These are phyloP conservation scores for Candida pseudocylindracea DNA, from an alignment of 1,139 yeast genomes.

Conservation along the genomic window DNA sequence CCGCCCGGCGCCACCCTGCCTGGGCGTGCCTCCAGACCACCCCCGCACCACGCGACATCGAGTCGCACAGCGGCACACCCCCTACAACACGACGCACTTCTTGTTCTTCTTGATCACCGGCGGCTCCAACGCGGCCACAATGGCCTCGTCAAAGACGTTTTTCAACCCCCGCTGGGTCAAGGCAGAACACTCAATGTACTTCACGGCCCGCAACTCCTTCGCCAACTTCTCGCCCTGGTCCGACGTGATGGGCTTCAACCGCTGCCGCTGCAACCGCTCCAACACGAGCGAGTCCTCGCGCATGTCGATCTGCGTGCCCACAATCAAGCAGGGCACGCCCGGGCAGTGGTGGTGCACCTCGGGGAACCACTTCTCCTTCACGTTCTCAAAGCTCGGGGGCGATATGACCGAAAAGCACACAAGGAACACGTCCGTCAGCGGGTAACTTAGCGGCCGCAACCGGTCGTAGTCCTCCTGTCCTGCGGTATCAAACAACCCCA, in stretches of 20 bases:
- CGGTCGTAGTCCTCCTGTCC: conserved; percentile 99
- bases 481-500: conserved; percentile 93
- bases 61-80: neutral
- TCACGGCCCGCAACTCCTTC: conserved; percentile 81
- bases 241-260: conserved; percentile 63
- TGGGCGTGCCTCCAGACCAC: no score
- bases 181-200: conserved; percentile 96
- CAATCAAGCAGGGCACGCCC: conserved; percentile 88
- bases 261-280: conserved; percentile 78
- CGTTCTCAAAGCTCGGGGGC: conserved; percentile 96
- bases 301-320: conserved; percentile 88
- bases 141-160: conserved; percentile 93
- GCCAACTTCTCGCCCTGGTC: conserved; percentile 89
- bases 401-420: conserved; percentile 91
- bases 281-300: conserved; percentile 83
- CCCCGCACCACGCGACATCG: no score
- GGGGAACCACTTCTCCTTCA: conserved; percentile 95
- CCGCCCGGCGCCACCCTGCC: no score
- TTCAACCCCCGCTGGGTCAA: conserved; percentile 89
- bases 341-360: conserved; percentile 98
- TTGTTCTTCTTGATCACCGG: conserved; percentile 69
- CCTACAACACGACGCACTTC: conserved; percentile 59
- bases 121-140: conserved; percentile 86
- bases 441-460: conserved; percentile 87
- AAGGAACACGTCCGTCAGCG: conserved; percentile 88